Percentiles rank a stretch among this genome's conserved stretches.
Evolutionary conservation across 345 rosid species (phyloP).

Genomic region (Aegle marmelos): DNA sequence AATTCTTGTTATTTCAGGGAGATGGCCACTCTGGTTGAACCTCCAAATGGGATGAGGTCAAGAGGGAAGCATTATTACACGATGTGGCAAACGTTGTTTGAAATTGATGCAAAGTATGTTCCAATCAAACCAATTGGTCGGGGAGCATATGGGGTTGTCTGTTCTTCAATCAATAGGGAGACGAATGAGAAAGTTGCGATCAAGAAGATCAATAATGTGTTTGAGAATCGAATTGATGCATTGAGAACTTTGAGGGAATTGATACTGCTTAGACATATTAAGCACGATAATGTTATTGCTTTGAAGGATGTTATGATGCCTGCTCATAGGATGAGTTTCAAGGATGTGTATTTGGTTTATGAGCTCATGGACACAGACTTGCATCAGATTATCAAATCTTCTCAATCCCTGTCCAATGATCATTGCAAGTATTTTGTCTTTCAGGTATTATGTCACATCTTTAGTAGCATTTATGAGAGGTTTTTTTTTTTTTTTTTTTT

Average conservation of each 20-base stretch:
- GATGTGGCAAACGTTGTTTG: constrained; percentile 83
- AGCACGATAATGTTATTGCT: constrained; percentile 76
- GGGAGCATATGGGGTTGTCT: constrained; percentile 87
- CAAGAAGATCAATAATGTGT: constrained; percentile 80
- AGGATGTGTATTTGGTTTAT: constrained; percentile 83
- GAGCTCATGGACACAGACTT: constrained; percentile 95
- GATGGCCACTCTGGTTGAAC: constrained; percentile 85
- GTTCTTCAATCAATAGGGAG: constrained; percentile 74
- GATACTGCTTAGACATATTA: constrained; percentile 72
- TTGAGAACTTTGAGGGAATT: constrained; percentile 74
- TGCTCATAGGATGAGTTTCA: constrained; percentile 44
- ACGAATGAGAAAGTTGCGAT: constrained; percentile 83
- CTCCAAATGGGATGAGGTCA: constrained; percentile 65
- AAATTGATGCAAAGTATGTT: constrained; percentile 76
- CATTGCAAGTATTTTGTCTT: constrained; percentile 80
- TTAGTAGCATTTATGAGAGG: not conserved
- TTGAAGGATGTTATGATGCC: constrained; percentile 92
- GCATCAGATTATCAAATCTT: constrained; percentile 76
- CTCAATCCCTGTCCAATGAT: constrained; percentile 68
- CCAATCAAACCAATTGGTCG: constrained; percentile 88
- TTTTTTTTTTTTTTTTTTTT: too few species aligned
- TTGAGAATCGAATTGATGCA: constrained; percentile 64
- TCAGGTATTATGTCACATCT: constrained; percentile 46
- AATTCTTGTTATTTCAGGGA: constrained; percentile 21
- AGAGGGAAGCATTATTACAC: constrained; percentile 79